Percentiles rank a stretch among this genome's conserved stretches.
Evolutionary conservation across 2,329 filamentous ascomycete genomes (phyloP).

Genomic region (Myriosclerotinia duriaeana): DNA sequence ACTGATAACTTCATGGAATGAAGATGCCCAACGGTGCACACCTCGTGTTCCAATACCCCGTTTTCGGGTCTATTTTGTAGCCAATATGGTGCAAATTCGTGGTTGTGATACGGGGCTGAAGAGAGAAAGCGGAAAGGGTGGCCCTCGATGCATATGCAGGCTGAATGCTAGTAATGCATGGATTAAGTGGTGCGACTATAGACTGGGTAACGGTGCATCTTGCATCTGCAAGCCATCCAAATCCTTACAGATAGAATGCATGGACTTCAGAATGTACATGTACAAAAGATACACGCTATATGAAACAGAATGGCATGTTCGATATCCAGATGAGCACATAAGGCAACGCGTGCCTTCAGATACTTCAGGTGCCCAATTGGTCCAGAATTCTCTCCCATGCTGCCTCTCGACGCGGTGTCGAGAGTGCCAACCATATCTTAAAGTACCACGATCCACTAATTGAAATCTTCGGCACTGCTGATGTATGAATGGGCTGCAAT

Average conservation of each 20-base stretch:
- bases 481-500: conserved; percentile 8
- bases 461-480: conserved; percentile 10
- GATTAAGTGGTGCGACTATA: conserved; percentile 7
- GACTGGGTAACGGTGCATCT: conserved; percentile 21
- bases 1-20: conserved; percentile 6
- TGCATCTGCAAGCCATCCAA: conserved; percentile 17
- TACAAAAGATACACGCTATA: conserved; percentile 12
- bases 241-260: background rate
- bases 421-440: background rate
- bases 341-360: background rate
- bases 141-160: conserved; percentile 21
- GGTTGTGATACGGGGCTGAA: conserved; percentile 27
- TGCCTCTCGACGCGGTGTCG: conserved; percentile 2
- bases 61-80: conserved; percentile 24
- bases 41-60: background rate
- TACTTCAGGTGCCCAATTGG: background rate
- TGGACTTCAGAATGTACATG: conserved; percentile 3
- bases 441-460: conserved; percentile 1
- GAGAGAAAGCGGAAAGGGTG: conserved; percentile 10
- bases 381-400: background rate
- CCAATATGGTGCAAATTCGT: conserved; percentile 30
- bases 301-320: background rate
- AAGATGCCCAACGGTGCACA: conserved; percentile 29
- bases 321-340: conserved; percentile 3
- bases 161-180: conserved; percentile 12